These are phyloP conservation scores for Phytophthora capsici DNA, from an alignment of 352 stramenopile species.

Conservation along the genomic window DNA sequence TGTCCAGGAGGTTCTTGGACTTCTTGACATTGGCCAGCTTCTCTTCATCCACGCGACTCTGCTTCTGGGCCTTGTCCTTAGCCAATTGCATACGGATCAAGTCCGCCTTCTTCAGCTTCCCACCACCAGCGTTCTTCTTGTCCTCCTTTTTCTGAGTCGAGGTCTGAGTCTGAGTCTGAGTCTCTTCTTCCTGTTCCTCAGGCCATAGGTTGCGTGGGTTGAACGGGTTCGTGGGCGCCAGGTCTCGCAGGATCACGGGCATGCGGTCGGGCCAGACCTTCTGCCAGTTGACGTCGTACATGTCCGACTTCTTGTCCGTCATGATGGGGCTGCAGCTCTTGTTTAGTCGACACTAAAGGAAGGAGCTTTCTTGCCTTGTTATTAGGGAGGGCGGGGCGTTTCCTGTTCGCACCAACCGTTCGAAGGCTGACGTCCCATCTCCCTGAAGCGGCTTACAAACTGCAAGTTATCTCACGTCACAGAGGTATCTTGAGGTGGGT, in stretches of 20 bases:
- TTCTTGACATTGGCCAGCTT: conserved; percentile 90
- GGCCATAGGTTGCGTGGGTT: conserved; percentile 89
- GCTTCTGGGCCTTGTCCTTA: conserved; percentile 89
- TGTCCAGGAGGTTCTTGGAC: conserved; percentile 76
- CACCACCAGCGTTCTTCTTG: conserved; percentile 32
- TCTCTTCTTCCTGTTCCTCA: conserved; percentile 71
- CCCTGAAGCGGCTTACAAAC: conserved; percentile 18
- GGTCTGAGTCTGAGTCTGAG: conserved; percentile 32
- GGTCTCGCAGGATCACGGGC: conserved; percentile 86
- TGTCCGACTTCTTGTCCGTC: conserved; percentile 75
- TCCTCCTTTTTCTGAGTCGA: neutral
- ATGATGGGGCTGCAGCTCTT: conserved; percentile 25
- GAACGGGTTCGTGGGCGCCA: conserved; percentile 87
- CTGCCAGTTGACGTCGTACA: conserved; percentile 90
- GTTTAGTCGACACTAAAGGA: neutral
- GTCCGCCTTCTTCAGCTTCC: conserved; percentile 88
- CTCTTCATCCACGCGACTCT: conserved; percentile 89
- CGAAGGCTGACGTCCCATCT: conserved; percentile 7
- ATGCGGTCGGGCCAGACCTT: conserved; percentile 90
- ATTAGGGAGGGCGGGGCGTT: conserved; percentile 11
- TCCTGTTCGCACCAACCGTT: conserved; percentile 29
- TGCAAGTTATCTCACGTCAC: conserved; percentile 21
- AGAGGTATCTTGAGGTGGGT: conserved; percentile 28
- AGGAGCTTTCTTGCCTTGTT: conserved; percentile 1
- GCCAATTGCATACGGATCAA: conserved; percentile 87